Evolutionary conservation across 2,329 filamentous ascomycete species (phyloP).

Genomic region (Cercospora citrullina): DNA sequence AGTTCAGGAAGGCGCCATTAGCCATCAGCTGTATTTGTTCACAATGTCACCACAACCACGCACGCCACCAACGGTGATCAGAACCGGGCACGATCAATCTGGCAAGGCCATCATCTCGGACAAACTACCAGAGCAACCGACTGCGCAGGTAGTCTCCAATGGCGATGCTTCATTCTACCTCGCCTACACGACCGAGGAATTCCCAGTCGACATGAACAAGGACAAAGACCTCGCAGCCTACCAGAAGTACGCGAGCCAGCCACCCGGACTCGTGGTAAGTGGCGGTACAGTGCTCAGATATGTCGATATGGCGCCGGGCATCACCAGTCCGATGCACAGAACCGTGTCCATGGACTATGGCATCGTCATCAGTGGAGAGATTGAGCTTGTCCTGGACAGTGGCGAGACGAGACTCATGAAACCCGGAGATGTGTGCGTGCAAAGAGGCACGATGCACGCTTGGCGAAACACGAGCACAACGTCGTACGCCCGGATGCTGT

Average conservation of each 20-base stretch:
- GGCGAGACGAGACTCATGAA: constrained; percentile 36
- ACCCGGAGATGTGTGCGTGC: constrained; percentile 37
- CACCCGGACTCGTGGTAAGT: constrained; percentile 52
- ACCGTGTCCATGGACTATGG: constrained; percentile 40
- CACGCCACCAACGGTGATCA: constrained; percentile 25
- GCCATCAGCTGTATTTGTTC: not conserved
- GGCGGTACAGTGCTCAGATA: constrained; percentile 48
- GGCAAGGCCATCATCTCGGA: constrained; percentile 36
- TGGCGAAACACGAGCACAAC: constrained; percentile 38
- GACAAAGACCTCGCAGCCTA: constrained; percentile 52
- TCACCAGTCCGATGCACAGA: constrained; percentile 36
- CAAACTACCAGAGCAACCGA: constrained; percentile 27
- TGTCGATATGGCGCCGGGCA: constrained; percentile 32
- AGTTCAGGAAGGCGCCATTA: not conserved
- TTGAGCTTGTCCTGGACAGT: constrained; percentile 38
- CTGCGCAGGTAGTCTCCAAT: constrained; percentile 37
- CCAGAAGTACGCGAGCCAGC: constrained; percentile 43
- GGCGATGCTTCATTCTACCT: constrained; percentile 49
- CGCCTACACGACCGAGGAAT: constrained; percentile 52
- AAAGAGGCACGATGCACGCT: constrained; percentile 39
- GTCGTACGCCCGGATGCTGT: constrained; percentile 39
- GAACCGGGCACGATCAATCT: constrained; percentile 35
- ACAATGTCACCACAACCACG: constrained; percentile 19
- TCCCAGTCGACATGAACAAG: constrained; percentile 48
- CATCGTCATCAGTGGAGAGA: constrained; percentile 37